Percentiles rank a stretch among this genome's conserved stretches.
These are phyloP conservation scores for Delitschia confertaspora DNA, from an alignment of 495 filamentous ascomycete species.

Conservation along the genomic window DNA sequence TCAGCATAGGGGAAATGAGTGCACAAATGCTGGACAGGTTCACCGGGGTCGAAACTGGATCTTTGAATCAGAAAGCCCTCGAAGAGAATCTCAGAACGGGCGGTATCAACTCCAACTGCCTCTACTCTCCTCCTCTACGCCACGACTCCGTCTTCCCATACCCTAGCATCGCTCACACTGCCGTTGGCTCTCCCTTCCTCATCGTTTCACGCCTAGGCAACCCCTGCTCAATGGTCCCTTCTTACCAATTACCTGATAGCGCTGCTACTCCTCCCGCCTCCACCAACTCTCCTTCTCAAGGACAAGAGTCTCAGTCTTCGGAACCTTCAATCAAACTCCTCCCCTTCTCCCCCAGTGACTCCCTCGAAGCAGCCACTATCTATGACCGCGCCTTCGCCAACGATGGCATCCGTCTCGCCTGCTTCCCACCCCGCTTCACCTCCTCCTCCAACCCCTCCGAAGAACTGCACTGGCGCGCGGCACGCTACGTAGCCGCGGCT, in stretches of 20 bases:
- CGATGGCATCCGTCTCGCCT: conserved; percentile 30
- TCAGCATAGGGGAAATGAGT: too few species aligned
- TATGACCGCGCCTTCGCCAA: conserved; percentile 26
- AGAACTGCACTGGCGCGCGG: conserved; percentile 4
- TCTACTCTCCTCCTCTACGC: too few species aligned
- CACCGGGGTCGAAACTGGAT: too few species aligned
- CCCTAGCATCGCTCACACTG: too few species aligned
- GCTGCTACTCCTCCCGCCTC: neutral
- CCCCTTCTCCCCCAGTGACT: neutral
- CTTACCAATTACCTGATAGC: neutral
- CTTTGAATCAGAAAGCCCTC: too few species aligned
- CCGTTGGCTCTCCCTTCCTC: too few species aligned
- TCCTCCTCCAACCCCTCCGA: neutral
- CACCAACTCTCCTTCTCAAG: neutral
- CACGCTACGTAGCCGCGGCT: neutral
- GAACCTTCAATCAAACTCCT: neutral
- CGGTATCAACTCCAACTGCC: too few species aligned
- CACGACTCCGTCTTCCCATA: too few species aligned
- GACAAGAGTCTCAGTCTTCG: neutral
- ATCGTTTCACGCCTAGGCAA: too few species aligned
- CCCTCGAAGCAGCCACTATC: neutral
- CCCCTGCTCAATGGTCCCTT: too few species aligned
- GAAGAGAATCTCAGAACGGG: too few species aligned
- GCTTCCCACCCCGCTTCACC: conserved; percentile 29
- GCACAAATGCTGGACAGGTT: too few species aligned